phyloP scores from a whole-genome alignment of 1,139 yeast genomes.

The Taiozyma onychis region DNA sequence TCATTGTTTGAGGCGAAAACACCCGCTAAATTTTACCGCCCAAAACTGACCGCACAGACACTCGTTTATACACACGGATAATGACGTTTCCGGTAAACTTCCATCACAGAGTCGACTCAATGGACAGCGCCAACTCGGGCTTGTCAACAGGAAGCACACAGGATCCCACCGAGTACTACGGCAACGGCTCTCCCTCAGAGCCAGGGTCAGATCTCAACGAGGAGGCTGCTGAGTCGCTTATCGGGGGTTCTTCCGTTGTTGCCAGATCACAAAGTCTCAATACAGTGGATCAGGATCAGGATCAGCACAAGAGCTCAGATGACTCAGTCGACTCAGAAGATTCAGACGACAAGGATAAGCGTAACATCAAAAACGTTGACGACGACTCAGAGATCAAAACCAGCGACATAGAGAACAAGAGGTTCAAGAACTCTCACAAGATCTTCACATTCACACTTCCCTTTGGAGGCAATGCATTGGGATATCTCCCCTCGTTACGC shows the following conservation, averaged over 20 bases:
- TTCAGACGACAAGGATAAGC: not conserved
- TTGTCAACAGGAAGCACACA: not conserved
- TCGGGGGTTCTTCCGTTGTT: constrained; percentile 24
- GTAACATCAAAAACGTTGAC: not conserved
- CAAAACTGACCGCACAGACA: not conserved
- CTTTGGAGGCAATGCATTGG: constrained; percentile 31
- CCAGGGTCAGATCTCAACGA: not conserved
- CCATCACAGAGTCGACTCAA: not conserved
- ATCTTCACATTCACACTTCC: constrained; percentile 40
- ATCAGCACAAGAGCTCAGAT: not conserved
- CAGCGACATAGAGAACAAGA: constrained; percentile 9
- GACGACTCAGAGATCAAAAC: constrained; percentile 8
- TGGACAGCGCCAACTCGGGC: not conserved
- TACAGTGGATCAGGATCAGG: not conserved
- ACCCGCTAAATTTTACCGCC: not conserved
- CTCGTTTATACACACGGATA: not conserved
- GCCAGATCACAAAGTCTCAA: constrained; percentile 1
- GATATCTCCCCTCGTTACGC: constrained; percentile 21
- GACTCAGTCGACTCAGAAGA: not conserved
- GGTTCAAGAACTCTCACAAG: constrained; percentile 26
- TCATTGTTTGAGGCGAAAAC: not conserved
- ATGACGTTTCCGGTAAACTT: not conserved
- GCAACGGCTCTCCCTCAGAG: not conserved
- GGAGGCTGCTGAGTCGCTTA: constrained; percentile 16
- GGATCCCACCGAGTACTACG: not conserved